Evolutionary conservation across 2,329 filamentous ascomycete species (phyloP).

Genomic region (Beauveria asiatica): DNA sequence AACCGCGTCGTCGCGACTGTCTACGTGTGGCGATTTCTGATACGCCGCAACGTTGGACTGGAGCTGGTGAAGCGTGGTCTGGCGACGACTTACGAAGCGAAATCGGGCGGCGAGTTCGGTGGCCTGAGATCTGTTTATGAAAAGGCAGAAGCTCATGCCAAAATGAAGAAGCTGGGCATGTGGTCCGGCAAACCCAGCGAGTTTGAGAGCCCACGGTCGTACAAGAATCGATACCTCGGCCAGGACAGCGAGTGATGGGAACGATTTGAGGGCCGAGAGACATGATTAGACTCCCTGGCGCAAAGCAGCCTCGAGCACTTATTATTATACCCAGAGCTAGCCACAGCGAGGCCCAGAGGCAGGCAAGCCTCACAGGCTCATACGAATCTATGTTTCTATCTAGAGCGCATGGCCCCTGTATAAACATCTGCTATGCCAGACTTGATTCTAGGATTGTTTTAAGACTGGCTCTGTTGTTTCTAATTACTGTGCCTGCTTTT

Average conservation of each 20-base stretch:
- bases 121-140: conserved; percentile 56
- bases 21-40: conserved; percentile 58
- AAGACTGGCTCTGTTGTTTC: neutral
- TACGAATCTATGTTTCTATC: neutral
- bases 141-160: conserved; percentile 58
- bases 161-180: conserved; percentile 57
- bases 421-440: neutral
- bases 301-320: neutral
- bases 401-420: neutral
- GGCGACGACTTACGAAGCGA: conserved; percentile 91
- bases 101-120: conserved; percentile 82
- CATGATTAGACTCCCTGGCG: neutral
- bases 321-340: neutral
- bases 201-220: conserved; percentile 80
- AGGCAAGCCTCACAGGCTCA: neutral
- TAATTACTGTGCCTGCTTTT: neutral
- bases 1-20: conserved; percentile 83
- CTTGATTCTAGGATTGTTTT: no score
- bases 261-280: neutral
- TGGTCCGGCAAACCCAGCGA: conserved; percentile 59
- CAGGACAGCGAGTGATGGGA: neutral
- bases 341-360: neutral
- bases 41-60: conserved; percentile 72
- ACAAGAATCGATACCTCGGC: conserved; percentile 50
- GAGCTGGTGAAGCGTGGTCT: conserved; percentile 82